Base-by-base conservation (phyloP, 805 yeast species). In the Myxozyma lipomycoides region DNA sequence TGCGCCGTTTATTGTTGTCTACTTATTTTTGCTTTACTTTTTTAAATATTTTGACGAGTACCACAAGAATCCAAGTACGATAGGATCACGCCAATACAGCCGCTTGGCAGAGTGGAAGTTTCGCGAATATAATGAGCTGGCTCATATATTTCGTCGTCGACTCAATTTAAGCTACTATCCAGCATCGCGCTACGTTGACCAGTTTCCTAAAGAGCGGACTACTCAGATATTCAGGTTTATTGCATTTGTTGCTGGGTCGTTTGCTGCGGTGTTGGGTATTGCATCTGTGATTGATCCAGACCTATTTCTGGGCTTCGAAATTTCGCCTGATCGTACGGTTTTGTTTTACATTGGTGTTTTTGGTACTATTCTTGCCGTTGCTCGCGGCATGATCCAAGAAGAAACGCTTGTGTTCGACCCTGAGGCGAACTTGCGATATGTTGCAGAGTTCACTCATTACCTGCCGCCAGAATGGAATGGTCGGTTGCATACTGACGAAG, bases 81-180 rank as follows among this genome's bases (percentile, higher is more conserved):
- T 93, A 48, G 84, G 88, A 4, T 75, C 89, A 1, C 73, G 98
- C 42, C 95, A 89, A 61, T 93, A 88, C 64, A 87, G 98, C 0
- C 96, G 97, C 0, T 79, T 79, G 68, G 97, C 98, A 0, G 90
- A 86, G 62, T 93, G 98, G 98, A 87, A 84, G 64, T 77, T 93
- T 62, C 73, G 99, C 49, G 99, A 93, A 62, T 87, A 85, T 64
- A 93, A 93, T 67, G 99, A 93, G 64, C 73, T 93, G 6, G 87
- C 87, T 40, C 98, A 93, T 67, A 75, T 91, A 24, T 93, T 93
- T 68, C 81, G 81, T 49, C 81, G 83, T 60, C 73, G 99, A 44
- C 69, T 93, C 37, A 86, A 82, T 42, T 69, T 86, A 53, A 86
- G 96, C 45, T 77, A 81, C 26, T 85, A 79, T 15, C 82, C 89